Evolutionary conservation across 31 red algal genomes (phyloP), one percentile per base, ranked within the genome.

Genomic region (Endocladia muricata): DNA sequence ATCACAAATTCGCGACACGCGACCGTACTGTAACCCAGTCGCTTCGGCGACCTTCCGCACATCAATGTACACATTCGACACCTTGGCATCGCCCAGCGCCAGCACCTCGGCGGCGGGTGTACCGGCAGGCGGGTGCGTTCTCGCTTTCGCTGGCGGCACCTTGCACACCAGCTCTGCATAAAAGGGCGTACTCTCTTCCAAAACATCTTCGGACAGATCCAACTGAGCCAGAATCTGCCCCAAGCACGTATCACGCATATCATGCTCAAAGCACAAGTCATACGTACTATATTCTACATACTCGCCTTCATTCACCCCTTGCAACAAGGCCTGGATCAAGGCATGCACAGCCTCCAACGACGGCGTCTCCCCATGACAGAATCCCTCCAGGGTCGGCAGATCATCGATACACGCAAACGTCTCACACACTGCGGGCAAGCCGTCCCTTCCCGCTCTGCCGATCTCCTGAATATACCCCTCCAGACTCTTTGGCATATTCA

Each of bases 381-480:
- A 86, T 39, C 70, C 80, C 34, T 96, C 83, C 17, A 91, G 26
- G 26, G 41, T 65, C 31, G 73, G 82, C 3, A 96, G 59, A 58
- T 96, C 86, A 69, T 91, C 82, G n/a, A 74, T 49, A 47, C 67
- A 79, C 15, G 66, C 36, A 26, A 96, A 64, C 9, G 70, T 39
- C 6, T 88, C 86, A 41, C 85, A 89, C 1, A 61, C 77, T n/a
- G 74, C 37, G 0, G 61, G 89, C 22, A 61, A 34, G 35, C 92
- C 89, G 74, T 99, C 93, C 33, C 97, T 75, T 22, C 97, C 97
- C 3, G 93, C 97, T 25, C 97, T 76, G 3, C 97, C 97, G 61
- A 88, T 93, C 55, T 99, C 89, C 80, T 99, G 97, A 36, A 76
- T 81, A 36, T 90, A 99, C 39, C 72, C 70, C 37, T 94, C 97